Base-by-base conservation (phyloP, 2,329 filamentous ascomycete species). In the Botrytis deweyae region DNA sequence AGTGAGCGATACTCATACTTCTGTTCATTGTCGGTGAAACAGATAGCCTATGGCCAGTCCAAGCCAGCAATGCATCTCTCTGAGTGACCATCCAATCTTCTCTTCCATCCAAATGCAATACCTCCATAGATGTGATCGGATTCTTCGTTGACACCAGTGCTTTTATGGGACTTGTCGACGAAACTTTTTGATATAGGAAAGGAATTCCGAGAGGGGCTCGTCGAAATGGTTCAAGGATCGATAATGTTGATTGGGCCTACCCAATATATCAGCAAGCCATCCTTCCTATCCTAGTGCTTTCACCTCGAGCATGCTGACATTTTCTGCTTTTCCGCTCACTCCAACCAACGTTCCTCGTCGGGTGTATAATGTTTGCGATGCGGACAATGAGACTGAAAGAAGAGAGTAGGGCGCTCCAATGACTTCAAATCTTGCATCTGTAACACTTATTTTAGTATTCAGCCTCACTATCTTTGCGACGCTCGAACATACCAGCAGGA, bases 1-100 rank as follows among this genome's bases (percentile, higher is more conserved):
- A 98, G 81, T 98, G 91, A 64, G 94, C 90, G 70, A 97, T 81
- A 73, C 92, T 91, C 80, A 98, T 87, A 76, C 88, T 88, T 62
- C 87, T 88, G 79, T 94, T 95, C 77, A 97, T 86, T 65, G 90
- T 91, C 4, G 95, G 93, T 52, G 90, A 90, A 63, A 96, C 87
- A 25, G 87, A 86, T 72, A 99, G 86, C 0, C 93, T 94, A 81
- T 97, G 93, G 42, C 96, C 96, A 0, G 95, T 97, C 96, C 96
- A 99, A 72, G 96, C 96, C n/a, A 98, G 87, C 71, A 99, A 86
- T 1, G 94, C 94, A 77, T 93, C 92, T 76, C 93, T 89, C 82
- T 98, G 95, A 10, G 93, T 89, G 14, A 99, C 86, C 86, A 97
- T 93, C 95, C 96, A 99, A 84, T 99, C 96, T 74, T 94, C 91